A percentile compares a stretch with the other conserved stretches of the same genome.
phyloP scores from a whole-genome alignment of 768 basidiomycete genomes.

The Psilocybe cyanescens region DNA sequence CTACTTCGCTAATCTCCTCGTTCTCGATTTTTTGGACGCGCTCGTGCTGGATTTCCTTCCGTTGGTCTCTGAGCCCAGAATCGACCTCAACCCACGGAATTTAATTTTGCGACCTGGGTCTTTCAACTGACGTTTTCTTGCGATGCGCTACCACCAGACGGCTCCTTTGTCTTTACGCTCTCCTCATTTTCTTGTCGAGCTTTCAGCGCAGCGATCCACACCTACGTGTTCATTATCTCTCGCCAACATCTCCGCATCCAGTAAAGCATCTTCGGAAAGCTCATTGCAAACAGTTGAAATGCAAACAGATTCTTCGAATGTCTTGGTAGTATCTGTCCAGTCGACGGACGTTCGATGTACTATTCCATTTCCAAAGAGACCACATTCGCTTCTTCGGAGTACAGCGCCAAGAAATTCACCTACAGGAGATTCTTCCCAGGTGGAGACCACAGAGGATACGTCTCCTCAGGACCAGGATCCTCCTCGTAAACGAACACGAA shows the following conservation, averaged over 20 bases:
- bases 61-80: background rate
- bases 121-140: background rate
- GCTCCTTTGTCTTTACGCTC: slow-evolving; percentile 5
- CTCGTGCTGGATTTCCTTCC: background rate
- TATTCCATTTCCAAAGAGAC: slow-evolving; percentile 22
- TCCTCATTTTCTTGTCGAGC: slow-evolving; percentile 4
- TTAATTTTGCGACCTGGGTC: background rate
- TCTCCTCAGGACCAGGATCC: background rate
- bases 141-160: slow-evolving; percentile 16
- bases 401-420: background rate
- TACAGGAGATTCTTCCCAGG: background rate
- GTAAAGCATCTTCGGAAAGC: slow-evolving; percentile 7
- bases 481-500: slow-evolving; percentile 8
- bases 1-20: background rate
- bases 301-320: slow-evolving; percentile 14
- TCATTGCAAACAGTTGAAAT: slow-evolving; percentile 12
- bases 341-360: background rate
- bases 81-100: background rate
- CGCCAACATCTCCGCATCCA: slow-evolving; percentile 18
- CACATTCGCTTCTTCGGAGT: slow-evolving; percentile 21
- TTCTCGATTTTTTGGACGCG: background rate
- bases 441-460: background rate
- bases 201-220: slow-evolving; percentile 11
- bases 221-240: slow-evolving; percentile 23
- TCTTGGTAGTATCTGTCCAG: slow-evolving; percentile 4